Evolutionary conservation across 805 yeast species (phyloP).

Genomic region (Candida khao-thaluensis): DNA sequence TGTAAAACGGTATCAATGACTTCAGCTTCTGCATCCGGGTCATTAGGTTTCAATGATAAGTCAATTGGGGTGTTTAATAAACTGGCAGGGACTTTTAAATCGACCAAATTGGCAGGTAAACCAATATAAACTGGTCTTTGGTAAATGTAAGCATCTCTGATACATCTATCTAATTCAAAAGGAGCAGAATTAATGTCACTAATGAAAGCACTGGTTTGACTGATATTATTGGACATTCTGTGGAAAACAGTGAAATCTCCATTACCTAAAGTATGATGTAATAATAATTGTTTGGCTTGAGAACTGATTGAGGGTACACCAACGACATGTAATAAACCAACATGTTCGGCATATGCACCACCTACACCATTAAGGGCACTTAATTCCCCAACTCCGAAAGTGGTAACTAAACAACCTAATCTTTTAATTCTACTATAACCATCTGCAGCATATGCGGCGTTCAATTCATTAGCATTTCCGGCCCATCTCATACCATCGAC

Average conservation of each 20-base stretch:
- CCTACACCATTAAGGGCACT: constrained; percentile 40
- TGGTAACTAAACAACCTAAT: constrained; percentile 36
- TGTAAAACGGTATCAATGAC: constrained; percentile 29
- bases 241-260: constrained; percentile 44
- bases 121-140: constrained; percentile 43
- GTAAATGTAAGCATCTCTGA: constrained; percentile 36
- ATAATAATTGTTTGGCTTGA: constrained; percentile 42
- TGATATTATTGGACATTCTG: constrained; percentile 38
- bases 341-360: constrained; percentile 43
- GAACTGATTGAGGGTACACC: constrained; percentile 39
- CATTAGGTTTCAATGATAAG: constrained; percentile 32
- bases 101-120: constrained; percentile 40
- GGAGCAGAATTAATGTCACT: constrained; percentile 36
- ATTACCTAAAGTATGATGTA: constrained; percentile 45
- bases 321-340: constrained; percentile 39
- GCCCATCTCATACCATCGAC: constrained; percentile 43
- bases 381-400: constrained; percentile 44
- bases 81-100: constrained; percentile 34
- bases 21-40: constrained; percentile 37
- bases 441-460: constrained; percentile 45
- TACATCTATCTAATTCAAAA: constrained; percentile 38
- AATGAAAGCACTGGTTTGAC: constrained; percentile 38
- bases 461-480: constrained; percentile 45
- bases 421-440: constrained; percentile 42
- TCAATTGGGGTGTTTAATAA: constrained; percentile 37